A percentile compares a stretch with the other conserved stretches of the same genome.
These are phyloP conservation scores for Mucor mucedo DNA, from an alignment of 371 early-diverging fungal genomes.

Conservation along the genomic window DNA sequence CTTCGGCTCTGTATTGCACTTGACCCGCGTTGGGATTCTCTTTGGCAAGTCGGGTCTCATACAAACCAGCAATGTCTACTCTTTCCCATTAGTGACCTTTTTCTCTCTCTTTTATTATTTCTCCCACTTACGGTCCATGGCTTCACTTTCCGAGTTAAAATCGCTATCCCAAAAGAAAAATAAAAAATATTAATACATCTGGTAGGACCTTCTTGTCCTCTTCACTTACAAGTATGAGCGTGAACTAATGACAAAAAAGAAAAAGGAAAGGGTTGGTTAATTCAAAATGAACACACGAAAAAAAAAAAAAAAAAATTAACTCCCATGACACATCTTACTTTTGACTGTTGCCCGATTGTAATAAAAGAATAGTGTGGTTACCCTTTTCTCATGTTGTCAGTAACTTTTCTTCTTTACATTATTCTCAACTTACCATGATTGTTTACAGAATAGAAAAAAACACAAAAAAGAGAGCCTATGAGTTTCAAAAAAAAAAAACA, in stretches of 20 bases:
- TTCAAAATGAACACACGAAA: background rate
- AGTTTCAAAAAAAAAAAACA: slow-evolving; percentile 1
- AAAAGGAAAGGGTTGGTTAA: too few relatives aligned
- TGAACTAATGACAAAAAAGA: slow-evolving; percentile 13
- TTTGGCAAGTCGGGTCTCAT: slow-evolving; percentile 44
- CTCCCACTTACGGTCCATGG: slow-evolving; percentile 37
- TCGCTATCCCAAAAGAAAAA: slow-evolving; percentile 25
- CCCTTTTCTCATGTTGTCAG: slow-evolving; percentile 13
- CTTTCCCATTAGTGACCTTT: too few relatives aligned
- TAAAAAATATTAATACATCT: background rate
- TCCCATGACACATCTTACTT: slow-evolving; percentile 13
- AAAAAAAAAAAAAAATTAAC: too few relatives aligned
- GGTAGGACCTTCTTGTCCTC: too few relatives aligned
- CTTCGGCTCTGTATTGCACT: slow-evolving; percentile 56
- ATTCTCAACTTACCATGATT: slow-evolving; percentile 1
- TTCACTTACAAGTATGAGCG: slow-evolving; percentile 43
- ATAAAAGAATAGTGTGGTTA: slow-evolving; percentile 32
- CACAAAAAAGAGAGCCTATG: background rate
- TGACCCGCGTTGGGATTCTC: slow-evolving; percentile 48
- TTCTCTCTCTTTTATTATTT: background rate
- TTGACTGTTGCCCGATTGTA: slow-evolving; percentile 20
- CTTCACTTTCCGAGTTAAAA: slow-evolving; percentile 36
- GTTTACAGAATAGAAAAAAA: background rate
- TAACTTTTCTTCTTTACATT: too few relatives aligned
- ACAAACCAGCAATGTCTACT: slow-evolving; percentile 48